Conservation (phyloP, 306 rosid species). For the Citrullus amarus region DNA sequence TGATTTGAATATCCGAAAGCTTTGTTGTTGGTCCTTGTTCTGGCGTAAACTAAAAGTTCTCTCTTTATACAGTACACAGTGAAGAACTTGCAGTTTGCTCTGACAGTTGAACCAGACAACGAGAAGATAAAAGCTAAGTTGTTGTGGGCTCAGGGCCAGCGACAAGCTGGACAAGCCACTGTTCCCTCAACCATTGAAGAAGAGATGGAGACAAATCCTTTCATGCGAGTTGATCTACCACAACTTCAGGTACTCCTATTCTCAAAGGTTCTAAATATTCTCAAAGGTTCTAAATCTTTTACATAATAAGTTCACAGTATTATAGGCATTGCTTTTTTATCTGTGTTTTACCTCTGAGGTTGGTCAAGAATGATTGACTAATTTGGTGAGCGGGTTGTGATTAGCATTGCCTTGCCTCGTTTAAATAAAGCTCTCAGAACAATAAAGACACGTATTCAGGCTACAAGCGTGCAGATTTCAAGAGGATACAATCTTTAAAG, state of each 20-base stretch:
- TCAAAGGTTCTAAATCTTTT: background rate
- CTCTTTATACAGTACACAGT: slow-evolving; percentile 35
- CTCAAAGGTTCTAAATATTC: background rate
- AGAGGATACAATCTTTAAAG: background rate
- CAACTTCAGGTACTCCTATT: slow-evolving; percentile 45
- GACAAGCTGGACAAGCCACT: slow-evolving; percentile 47
- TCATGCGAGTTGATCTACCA: slow-evolving; percentile 67
- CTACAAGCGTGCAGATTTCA: background rate
- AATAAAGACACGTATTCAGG: background rate
- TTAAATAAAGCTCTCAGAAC: background rate
- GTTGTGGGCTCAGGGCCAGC: slow-evolving; percentile 64
- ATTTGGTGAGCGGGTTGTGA: background rate
- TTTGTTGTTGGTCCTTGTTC: background rate
- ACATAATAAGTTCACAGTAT: background rate
- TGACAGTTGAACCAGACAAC: slow-evolving; percentile 41
- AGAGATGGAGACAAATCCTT: slow-evolving; percentile 69
- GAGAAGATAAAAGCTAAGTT: slow-evolving; percentile 41
- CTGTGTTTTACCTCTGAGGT: background rate
- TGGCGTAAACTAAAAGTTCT: background rate
- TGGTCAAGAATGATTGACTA: background rate
- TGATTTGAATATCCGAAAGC: background rate
- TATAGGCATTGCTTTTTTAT: background rate
- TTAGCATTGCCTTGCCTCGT: background rate
- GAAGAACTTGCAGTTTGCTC: slow-evolving; percentile 54
- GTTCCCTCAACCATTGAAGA: slow-evolving; percentile 74